These are phyloP conservation scores for Leccinum fuscescens DNA, from an alignment of 1,284 basidiomycete species.

Conservation along the genomic window DNA sequence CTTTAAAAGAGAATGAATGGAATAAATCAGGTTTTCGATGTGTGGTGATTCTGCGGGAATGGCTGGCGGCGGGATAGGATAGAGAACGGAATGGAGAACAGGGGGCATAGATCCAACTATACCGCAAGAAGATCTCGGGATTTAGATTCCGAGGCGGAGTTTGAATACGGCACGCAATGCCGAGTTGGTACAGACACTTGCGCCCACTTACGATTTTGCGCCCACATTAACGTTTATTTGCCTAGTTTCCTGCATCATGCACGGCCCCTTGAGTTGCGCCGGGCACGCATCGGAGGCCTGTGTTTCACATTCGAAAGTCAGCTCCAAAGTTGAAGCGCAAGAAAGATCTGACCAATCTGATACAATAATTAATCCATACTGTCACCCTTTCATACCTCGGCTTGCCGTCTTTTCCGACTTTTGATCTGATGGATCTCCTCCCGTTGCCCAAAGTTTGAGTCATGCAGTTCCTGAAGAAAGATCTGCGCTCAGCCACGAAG, in stretches of 20 bases:
- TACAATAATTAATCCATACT: background rate
- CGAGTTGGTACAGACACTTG: background rate
- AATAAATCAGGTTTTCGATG: background rate
- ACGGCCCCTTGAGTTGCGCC: background rate
- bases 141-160: constrained; percentile 21
- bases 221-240: too few species aligned
- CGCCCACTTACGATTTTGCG: background rate
- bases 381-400: constrained; percentile 1
- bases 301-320: background rate
- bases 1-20: background rate
- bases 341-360: constrained; percentile 12
- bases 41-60: background rate
- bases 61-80: constrained; percentile 1
- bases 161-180: constrained; percentile 18
- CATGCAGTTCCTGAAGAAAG: constrained; percentile 75
- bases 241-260: too few species aligned
- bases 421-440: constrained; percentile 80
- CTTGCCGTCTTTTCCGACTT: constrained; percentile 38
- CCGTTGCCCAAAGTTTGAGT: constrained; percentile 87
- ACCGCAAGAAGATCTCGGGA: constrained; percentile 16
- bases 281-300: background rate
- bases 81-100: constrained; percentile 15
- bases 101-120: constrained; percentile 16
- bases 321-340: background rate
- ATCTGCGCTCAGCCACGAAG: constrained; percentile 11